Evolutionary conservation across 805 yeast genomes (phyloP), one percentile per base, ranked within the genome.

Genomic region (Metschnikowia kunwiensis): DNA sequence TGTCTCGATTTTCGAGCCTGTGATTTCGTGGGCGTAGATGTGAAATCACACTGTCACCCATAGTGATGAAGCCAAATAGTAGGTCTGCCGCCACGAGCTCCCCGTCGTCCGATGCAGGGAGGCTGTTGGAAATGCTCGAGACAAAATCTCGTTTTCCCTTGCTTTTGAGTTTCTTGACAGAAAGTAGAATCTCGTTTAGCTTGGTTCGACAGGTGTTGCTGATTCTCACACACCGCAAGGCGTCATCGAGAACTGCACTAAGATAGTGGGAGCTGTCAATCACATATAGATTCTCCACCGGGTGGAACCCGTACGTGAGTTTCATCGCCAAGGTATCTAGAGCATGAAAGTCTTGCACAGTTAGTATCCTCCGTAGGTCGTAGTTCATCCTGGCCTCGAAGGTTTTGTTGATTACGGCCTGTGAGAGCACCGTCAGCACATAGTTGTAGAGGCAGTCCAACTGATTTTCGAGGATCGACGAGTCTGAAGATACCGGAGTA

Each of bases 351-450:
- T 89, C 96, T 3, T 91, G 73, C 1, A 80, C 76, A 3, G 87
- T 87, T 17, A 89, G 65, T 19, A 83, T 71, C 40, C 79, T 82
- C 15, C 96, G 65, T 24, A 91, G 62, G 52, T 91, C 97, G 51
- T 84, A 86, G 51, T 86, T 86, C 51, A 84, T 81, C 38, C 94
- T 68, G 43, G 77, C 74, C 34, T 70, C 65, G 55, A 85, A 89
- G 23, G 82, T 78, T 44, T 78, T 77, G 7, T 74, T 66, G 24
- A 91, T 77, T 44, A 83, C 85, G 1, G 87, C 82, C 53, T 82
- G 80, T n/a, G 95, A 83, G 25, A 93, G 61, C 0, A 93, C 83
- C 0, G 95, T 78, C n/a, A 91, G 55, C 5, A 91, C 55, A 55
- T 85, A 91, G 31, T 86, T 78, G 61, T 89, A 81, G 11, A 91